These are phyloP conservation scores for Multifurca ochricompacta DNA, from an alignment of 768 basidiomycete species.

Conservation along the genomic window DNA sequence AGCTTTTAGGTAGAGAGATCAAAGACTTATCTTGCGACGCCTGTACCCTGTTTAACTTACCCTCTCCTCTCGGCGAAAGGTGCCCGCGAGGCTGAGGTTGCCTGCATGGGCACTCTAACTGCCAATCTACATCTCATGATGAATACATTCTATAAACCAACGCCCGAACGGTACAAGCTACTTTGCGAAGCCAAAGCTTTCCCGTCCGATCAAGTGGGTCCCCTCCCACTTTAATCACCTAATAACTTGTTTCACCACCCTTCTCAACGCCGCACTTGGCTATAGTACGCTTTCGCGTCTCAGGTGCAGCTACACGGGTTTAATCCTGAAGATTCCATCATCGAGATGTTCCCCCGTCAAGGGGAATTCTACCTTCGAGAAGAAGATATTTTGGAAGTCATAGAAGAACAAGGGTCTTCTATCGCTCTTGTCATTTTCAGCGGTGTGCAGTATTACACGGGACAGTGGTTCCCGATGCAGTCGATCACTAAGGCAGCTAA, in stretches of 20 bases:
- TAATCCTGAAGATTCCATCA: conserved; percentile 61
- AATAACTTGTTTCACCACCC: neutral
- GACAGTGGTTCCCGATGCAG: conserved; percentile 88
- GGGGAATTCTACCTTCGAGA: conserved; percentile 84
- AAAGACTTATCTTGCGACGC: neutral
- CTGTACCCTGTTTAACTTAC: conserved; percentile 1
- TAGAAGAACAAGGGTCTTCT: conserved; percentile 61
- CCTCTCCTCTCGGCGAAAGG: conserved; percentile 40
- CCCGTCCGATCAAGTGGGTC: conserved; percentile 86
- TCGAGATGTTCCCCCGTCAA: conserved; percentile 70
- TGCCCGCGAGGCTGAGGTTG: conserved; percentile 83
- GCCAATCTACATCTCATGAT: conserved; percentile 95
- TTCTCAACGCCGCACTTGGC: conserved; percentile 3
- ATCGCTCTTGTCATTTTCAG: conserved; percentile 91
- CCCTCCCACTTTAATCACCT: neutral
- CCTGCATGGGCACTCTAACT: conserved; percentile 92
- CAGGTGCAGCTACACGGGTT: conserved; percentile 77
- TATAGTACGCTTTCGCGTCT: conserved; percentile 93
- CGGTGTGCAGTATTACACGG: conserved; percentile 96
- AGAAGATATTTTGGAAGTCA: conserved; percentile 74
- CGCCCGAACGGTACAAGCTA: conserved; percentile 79
- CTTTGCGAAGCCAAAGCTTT: conserved; percentile 92
- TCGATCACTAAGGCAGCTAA: conserved; percentile 78
- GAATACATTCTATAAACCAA: conserved; percentile 90
- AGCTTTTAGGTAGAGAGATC: conserved; percentile 62